Evolutionary conservation across 1,139 yeast genomes (phyloP), one percentile per base, ranked within the genome.

Genomic region (Wickerhamomyces sp.): DNA sequence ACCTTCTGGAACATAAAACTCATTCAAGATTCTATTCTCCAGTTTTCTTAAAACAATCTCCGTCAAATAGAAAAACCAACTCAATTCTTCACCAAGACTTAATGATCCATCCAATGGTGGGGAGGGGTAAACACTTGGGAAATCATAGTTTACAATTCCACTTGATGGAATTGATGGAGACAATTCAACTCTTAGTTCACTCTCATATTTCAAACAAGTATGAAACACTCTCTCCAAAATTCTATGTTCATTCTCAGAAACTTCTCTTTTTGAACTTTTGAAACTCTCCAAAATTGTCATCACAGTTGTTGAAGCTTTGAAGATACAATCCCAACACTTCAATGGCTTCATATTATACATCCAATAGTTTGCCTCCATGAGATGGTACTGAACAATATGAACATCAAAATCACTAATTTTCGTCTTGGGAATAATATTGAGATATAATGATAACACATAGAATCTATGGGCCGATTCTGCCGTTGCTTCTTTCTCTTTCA

Each of bases 41-140:
- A 74, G 65, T 52, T 72, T 74, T 34, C 79, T 57, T 9, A 73
- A 67, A 0, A 76, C 76, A n/a, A 74, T 65, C 52, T 75, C 79
- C 0, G 79, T 74, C 39, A 75, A 58, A 50, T 68, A 74, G 50
- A 61, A 75, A 56, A 72, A 72, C 79, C 79, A 75, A 23, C 75
- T 64, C 44, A 69, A 64, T 45, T 69, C 71, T 45, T 52, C 55
- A 23, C 40, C 44, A 1, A 53, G 33, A 63, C 72, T 52, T 64
- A 71, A 48, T 53, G 72, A 45, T 52, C 53, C 49, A 54, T 60
- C 47, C 52, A 64, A 63, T 1, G 77, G 75, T 5, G 72, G 63
- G 7, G 63, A 61, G 15, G 77, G 76, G 45, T 73, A 73, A n/a
- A 66, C 55, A 34, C 67, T 59, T 2, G 78, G 77, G 9, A 77